These are phyloP conservation scores for Sphaerosporella brunnea DNA, from an alignment of 495 filamentous ascomycete species.

Conservation along the genomic window DNA sequence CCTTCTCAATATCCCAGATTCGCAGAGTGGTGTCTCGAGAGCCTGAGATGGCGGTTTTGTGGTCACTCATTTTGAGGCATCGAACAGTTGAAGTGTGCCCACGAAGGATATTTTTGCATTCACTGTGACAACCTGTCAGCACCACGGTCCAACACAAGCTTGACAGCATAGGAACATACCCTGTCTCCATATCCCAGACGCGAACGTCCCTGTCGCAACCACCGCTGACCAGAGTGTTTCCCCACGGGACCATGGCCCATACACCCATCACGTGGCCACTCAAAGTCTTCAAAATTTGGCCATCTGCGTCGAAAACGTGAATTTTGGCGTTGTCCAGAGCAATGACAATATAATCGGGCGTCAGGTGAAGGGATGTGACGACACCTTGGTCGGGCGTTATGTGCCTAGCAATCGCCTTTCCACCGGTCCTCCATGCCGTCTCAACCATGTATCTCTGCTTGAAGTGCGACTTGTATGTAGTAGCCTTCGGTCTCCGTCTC, in stretches of 20 bases:
- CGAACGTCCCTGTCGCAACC: conserved; percentile 93
- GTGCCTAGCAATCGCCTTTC: conserved; percentile 55
- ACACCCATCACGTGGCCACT: conserved; percentile 97
- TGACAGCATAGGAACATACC: conserved; percentile 39
- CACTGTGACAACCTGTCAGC: conserved; percentile 27
- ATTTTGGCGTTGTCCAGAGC: conserved; percentile 97
- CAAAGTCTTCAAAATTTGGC: conserved; percentile 69
- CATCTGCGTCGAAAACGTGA: conserved; percentile 88
- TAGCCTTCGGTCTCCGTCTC: conserved; percentile 20
- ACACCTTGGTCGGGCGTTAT: conserved; percentile 93
- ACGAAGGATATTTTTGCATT: conserved; percentile 63
- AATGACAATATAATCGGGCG: conserved; percentile 88
- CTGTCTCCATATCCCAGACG: conserved; percentile 92
- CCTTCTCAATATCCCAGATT: conserved; percentile 83
- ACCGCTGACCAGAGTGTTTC: conserved; percentile 83
- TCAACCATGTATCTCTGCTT: conserved; percentile 95
- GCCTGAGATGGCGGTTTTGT: conserved; percentile 83
- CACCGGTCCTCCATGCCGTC: conserved; percentile 86
- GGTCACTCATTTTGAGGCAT: conserved; percentile 93
- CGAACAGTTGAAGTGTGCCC: conserved; percentile 94
- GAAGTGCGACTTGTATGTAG: conserved; percentile 84
- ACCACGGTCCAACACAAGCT: too few species aligned
- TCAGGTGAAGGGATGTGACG: conserved; percentile 87
- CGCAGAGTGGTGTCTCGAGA: conserved; percentile 86
- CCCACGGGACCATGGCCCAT: conserved; percentile 99